Evolutionary conservation across 2,329 filamentous ascomycete genomes (phyloP).

Genomic region (Verticillium isaacii): DNA sequence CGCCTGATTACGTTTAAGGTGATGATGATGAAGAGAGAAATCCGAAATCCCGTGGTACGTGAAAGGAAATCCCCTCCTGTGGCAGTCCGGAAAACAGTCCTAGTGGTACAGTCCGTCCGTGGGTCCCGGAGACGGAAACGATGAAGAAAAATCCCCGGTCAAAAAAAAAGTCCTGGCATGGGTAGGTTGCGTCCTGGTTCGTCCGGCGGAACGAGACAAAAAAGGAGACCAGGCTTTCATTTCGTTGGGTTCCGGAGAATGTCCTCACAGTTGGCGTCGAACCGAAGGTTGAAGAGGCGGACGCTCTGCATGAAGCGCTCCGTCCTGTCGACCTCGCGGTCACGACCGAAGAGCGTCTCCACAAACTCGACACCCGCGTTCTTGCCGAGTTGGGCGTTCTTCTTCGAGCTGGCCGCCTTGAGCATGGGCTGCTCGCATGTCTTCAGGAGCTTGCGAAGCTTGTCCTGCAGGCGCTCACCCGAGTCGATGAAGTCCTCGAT

Average conservation of each 20-base stretch:
- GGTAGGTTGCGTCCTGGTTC: neutral
- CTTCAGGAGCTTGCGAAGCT: constrained; percentile 82
- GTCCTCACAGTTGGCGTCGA: constrained; percentile 92
- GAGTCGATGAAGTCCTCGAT: constrained; percentile 87
- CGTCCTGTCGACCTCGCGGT: constrained; percentile 83
- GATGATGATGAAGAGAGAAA: constrained; percentile 12
- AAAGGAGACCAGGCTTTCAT: constrained; percentile 25
- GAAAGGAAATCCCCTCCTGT: constrained; percentile 8
- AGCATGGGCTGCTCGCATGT: constrained; percentile 94
- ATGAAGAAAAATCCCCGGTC: neutral
- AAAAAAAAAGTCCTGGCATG: neutral
- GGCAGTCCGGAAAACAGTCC: constrained; percentile 10
- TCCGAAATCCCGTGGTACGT: constrained; percentile 6
- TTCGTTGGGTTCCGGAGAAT: constrained; percentile 63
- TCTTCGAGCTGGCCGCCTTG: constrained; percentile 65
- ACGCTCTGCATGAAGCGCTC: constrained; percentile 90
- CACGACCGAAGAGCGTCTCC: constrained; percentile 88
- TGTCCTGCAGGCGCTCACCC: constrained; percentile 80
- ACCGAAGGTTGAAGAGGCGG: constrained; percentile 85
- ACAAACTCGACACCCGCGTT: constrained; percentile 94
- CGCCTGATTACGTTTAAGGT: constrained; percentile 13
- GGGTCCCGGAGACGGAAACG: neutral
- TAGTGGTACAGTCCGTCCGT: constrained; percentile 12
- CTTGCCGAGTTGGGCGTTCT: constrained; percentile 76
- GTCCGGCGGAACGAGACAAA: neutral